Conservation (phyloP, 2,329 filamentous ascomycete genomes). For the Calonectria multiphialidica region DNA sequence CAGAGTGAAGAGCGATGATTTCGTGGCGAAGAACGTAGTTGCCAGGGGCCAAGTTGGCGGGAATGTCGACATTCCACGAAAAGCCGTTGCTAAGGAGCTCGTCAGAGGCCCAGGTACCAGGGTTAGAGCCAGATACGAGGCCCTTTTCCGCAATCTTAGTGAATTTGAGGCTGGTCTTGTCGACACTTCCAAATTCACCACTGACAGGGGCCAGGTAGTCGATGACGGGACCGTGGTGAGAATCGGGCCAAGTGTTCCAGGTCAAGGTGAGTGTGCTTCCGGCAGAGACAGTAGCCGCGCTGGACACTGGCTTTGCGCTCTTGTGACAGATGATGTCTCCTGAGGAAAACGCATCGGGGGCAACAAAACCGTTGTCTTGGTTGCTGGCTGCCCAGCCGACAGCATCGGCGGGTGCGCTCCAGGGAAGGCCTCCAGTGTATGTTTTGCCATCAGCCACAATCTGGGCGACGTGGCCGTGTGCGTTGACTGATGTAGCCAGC, state of each 20-base stretch:
- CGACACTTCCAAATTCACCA: constrained; percentile 64
- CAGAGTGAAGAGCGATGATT: constrained; percentile 67
- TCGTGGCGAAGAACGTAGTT: constrained; percentile 69
- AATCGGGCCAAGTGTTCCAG: constrained; percentile 76
- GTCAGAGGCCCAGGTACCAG: constrained; percentile 68
- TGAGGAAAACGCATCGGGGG: constrained; percentile 52
- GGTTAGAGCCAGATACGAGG: constrained; percentile 57
- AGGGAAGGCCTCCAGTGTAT: constrained; percentile 47
- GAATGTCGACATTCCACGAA: constrained; percentile 62
- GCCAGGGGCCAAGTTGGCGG: constrained; percentile 59
- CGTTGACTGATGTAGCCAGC: constrained; percentile 42
- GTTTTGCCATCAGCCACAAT: constrained; percentile 42
- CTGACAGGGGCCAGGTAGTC: constrained; percentile 68
- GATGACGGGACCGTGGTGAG: constrained; percentile 72
- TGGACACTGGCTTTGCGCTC: constrained; percentile 52
- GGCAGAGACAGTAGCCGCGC: constrained; percentile 63
- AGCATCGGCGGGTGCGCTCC: constrained; percentile 44
- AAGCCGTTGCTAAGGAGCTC: constrained; percentile 59
- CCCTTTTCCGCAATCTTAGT: constrained; percentile 71
- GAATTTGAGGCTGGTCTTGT: constrained; percentile 64
- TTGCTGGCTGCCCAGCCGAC: constrained; percentile 51
- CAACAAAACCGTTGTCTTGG: constrained; percentile 59
- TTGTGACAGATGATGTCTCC: constrained; percentile 64
- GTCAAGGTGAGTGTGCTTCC: constrained; percentile 69
- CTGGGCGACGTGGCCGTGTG: constrained; percentile 45